Evolutionary conservation across 2,329 filamentous ascomycete species (phyloP), one percentile per base, ranked within the genome.

Genomic region (Calonectria ilicicola): DNA sequence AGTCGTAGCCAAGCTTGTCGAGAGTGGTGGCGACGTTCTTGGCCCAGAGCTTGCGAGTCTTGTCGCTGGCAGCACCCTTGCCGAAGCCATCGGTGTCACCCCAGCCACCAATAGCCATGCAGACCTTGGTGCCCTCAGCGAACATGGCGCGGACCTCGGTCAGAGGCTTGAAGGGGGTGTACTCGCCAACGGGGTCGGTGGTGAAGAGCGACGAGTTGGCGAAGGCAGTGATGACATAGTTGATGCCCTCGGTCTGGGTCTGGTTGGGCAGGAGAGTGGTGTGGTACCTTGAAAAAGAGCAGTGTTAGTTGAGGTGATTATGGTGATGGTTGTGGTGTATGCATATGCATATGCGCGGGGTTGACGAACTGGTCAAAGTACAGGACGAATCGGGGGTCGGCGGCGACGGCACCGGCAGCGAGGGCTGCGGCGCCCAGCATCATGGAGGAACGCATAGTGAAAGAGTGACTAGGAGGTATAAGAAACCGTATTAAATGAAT

Each of bases 51-150:
- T 85, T 79, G 1, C 90, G 88, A 8, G 82, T 85, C 10, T 82
- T 79, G 1, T 89, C 84, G 1, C 86, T 87, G 47, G 86, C 87
- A 3, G 87, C 86, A 2, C 85, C 90, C 2, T 71, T 78, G 3
- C 85, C 84, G 80, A 93, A 93, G 0, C 91, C 91, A 15, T 80
- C 78, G 0, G 88, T 89, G 70, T 93, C 91, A 1, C 89, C 91
- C 91, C 91, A 93, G 32, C 91, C 92, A 17, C 92, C 92, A 51
- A 93, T 88, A 21, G 91, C 89, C 71, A 93, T 87, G 86, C 91
- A 89, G 19, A 93, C 82, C 80, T 93, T 91, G 63, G 88, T 87
- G 6, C 85, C 86, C 0, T 87, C 80, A 15, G 85, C 80, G 68
- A 91, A 93, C 23, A 90, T 84, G 29, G 83, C 82, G 21, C 90